Conservation (phyloP, 176 grass and related monocot genomes). For the Olyra latifolia region DNA sequence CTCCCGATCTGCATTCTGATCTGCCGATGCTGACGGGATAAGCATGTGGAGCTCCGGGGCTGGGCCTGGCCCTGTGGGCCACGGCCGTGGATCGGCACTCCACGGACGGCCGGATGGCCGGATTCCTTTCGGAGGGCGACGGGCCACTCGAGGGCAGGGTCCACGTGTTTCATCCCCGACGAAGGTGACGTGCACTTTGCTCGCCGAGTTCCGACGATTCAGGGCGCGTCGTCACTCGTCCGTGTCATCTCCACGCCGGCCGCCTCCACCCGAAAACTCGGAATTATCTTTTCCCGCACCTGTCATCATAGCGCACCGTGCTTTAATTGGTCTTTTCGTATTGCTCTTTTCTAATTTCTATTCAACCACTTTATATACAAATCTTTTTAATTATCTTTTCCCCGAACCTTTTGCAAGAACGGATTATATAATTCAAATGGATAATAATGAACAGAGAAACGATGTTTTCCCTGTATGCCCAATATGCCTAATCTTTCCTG, state of each 20-base stretch:
- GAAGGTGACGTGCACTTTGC: not conserved
- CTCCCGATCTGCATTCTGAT: not conserved
- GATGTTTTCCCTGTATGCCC: too few species aligned
- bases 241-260: not conserved
- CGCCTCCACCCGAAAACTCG: too few species aligned
- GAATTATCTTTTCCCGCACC: too few species aligned
- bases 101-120: not conserved
- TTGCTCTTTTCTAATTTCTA: too few species aligned
- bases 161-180: not conserved
- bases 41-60: not conserved
- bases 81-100: not conserved
- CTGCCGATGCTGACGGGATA: not conserved
- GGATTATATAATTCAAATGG: too few species aligned
- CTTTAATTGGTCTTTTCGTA: too few species aligned
- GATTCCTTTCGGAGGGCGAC: not conserved
- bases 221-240: not conserved
- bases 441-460: too few species aligned
- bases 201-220: not conserved
- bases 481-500: too few species aligned
- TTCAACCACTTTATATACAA: too few species aligned
- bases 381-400: too few species aligned
- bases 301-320: too few species aligned
- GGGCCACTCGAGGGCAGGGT: not conserved
- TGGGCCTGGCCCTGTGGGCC: not conserved
- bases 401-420: too few species aligned